phyloP scores from a whole-genome alignment of 164 flowering plant species.

The Kingdonia uniflora region DNA sequence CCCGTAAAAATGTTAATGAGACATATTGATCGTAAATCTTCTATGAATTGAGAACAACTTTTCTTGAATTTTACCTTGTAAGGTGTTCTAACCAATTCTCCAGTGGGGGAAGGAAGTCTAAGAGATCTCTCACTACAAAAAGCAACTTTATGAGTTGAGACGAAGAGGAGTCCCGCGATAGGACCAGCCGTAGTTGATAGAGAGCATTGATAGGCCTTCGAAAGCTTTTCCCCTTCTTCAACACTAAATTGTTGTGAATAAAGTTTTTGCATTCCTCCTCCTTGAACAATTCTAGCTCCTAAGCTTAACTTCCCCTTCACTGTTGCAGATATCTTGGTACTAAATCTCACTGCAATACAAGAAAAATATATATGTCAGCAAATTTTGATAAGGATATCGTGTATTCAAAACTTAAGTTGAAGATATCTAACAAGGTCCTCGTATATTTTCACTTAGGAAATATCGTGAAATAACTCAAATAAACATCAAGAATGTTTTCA shows the following conservation, averaged over 20 bases:
- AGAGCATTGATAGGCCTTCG: constrained; percentile 40
- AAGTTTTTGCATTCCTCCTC: constrained; percentile 33
- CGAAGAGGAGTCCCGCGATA: constrained; percentile 43
- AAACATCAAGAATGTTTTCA: too few species aligned
- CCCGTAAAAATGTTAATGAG: too few species aligned
- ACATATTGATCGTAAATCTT: too few species aligned
- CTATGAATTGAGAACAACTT: constrained; percentile 1
- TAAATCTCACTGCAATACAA: constrained; percentile 30
- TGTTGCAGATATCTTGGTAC: constrained; percentile 34
- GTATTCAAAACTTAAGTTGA: too few species aligned
- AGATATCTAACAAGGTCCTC: too few species aligned
- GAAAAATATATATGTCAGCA: too few species aligned
- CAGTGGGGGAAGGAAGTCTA: constrained; percentile 20
- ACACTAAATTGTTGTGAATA: constrained; percentile 26
- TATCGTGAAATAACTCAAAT: too few species aligned
- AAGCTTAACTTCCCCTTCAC: too few species aligned
- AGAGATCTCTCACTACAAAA: constrained; percentile 45
- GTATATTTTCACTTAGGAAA: too few species aligned
- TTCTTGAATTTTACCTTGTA: constrained; percentile 26
- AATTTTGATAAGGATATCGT: too few species aligned
- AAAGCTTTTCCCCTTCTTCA: constrained; percentile 30
- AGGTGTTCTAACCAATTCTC: constrained; percentile 20
- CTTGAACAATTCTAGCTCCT: constrained; percentile 32
- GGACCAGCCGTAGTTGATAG: constrained; percentile 51
- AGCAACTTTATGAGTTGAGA: constrained; percentile 33